Percentiles rank a stretch among this genome's conserved stretches.
Evolutionary conservation across 192 early-diverging fungal genomes (phyloP).

Genomic region (Coemansia sp.): DNA sequence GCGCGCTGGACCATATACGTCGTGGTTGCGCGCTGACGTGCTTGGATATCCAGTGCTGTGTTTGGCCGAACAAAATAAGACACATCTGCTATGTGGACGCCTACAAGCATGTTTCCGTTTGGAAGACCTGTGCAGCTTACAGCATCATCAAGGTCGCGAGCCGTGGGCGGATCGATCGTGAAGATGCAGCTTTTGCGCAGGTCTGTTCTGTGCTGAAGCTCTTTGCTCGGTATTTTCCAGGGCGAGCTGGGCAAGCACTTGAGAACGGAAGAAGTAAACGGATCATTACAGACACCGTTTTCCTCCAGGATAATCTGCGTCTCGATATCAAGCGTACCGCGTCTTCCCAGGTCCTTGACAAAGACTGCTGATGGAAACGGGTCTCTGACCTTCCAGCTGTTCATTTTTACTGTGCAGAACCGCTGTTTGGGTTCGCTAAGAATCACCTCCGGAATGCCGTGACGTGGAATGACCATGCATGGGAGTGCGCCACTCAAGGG

Average conservation of each 20-base stretch:
- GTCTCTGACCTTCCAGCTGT: slow-evolving; percentile 16
- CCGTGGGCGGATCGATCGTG: slow-evolving; percentile 80
- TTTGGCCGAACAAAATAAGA: slow-evolving; percentile 85
- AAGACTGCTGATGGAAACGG: slow-evolving; percentile 21
- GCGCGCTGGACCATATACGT: slow-evolving; percentile 90
- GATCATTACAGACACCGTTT: slow-evolving; percentile 69
- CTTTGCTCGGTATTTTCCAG: slow-evolving; percentile 75
- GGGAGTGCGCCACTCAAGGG: slow-evolving; percentile 26
- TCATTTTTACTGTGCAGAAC: slow-evolving; percentile 27
- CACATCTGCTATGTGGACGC: slow-evolving; percentile 96
- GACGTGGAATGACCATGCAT: slow-evolving; percentile 24
- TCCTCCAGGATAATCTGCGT: slow-evolving; percentile 82
- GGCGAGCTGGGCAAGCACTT: slow-evolving; percentile 73
- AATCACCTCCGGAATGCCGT: slow-evolving; percentile 4
- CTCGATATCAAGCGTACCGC: slow-evolving; percentile 76
- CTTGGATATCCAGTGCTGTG: slow-evolving; percentile 84
- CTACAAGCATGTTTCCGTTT: slow-evolving; percentile 45
- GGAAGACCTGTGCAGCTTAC: slow-evolving; percentile 41
- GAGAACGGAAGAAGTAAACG: slow-evolving; percentile 73
- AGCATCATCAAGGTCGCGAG: slow-evolving; percentile 56
- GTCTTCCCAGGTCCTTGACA: slow-evolving; percentile 65
- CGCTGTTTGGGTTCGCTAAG: background rate
- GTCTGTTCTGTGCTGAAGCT: slow-evolving; percentile 71
- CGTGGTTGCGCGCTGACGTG: slow-evolving; percentile 83
- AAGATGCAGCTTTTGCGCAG: slow-evolving; percentile 73